Percentiles rank a stretch among this genome's conserved stretches.
phyloP scores from a whole-genome alignment of 257 asterid species.

The Anisodus tanguticus region DNA sequence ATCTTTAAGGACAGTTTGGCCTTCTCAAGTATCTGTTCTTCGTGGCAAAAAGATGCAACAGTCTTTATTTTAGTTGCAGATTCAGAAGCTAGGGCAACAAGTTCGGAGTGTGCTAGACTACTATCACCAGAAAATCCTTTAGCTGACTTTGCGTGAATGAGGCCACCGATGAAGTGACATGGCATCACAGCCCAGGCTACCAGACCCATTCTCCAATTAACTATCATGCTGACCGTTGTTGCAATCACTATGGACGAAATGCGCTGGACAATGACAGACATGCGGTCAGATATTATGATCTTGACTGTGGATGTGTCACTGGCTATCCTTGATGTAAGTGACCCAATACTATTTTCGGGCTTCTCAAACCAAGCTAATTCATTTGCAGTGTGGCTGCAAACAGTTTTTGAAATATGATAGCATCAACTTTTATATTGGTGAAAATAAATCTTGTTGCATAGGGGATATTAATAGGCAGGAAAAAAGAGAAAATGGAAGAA shows the following conservation, averaged over 20 bases:
- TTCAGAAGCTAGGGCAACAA: slow-evolving; percentile 76
- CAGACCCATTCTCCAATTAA: slow-evolving; percentile 79
- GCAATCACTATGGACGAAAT: slow-evolving; percentile 79
- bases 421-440: not conserved
- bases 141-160: slow-evolving; percentile 88
- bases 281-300: slow-evolving; percentile 75
- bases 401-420: slow-evolving; percentile 18
- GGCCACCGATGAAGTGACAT: slow-evolving; percentile 85
- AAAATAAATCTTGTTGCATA: not conserved
- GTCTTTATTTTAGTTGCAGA: slow-evolving; percentile 70
- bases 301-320: slow-evolving; percentile 77
- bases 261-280: slow-evolving; percentile 86
- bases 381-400: slow-evolving; percentile 66
- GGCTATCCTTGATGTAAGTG: slow-evolving; percentile 67
- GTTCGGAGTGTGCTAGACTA: slow-evolving; percentile 62
- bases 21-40: slow-evolving; percentile 62
- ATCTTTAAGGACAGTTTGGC: slow-evolving; percentile 51
- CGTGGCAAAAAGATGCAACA: slow-evolving; percentile 76
- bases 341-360: slow-evolving; percentile 69
- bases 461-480: not conserved
- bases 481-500: not conserved
- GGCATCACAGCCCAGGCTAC: slow-evolving; percentile 96
- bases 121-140: slow-evolving; percentile 69
- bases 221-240: slow-evolving; percentile 71
- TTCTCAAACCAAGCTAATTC: slow-evolving; percentile 84